Percentiles rank a stretch among this genome's conserved stretches.
phyloP scores from a whole-genome alignment of 75 land plant genomes.

The Picea glauca region DNA sequence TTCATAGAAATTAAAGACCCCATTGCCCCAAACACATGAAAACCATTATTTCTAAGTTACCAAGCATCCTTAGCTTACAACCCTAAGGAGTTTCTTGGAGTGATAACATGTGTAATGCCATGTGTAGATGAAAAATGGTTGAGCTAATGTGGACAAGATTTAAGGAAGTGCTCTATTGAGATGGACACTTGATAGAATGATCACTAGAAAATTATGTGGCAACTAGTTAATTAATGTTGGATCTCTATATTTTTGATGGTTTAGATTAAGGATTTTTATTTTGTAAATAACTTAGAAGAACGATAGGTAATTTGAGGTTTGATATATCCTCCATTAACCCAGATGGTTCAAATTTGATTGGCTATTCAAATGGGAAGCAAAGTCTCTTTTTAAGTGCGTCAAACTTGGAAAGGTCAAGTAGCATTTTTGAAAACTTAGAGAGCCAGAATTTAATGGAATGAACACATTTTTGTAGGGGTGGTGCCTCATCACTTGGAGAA shows the following conservation, averaged over 20 bases:
- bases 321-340: conserved; percentile 47
- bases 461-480: conserved; percentile 32
- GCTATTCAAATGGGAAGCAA: conserved; percentile 50
- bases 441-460: conserved; percentile 31
- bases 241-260: conserved; percentile 3
- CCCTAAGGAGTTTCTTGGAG: too few species aligned
- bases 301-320: too few species aligned
- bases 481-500: conserved; percentile 29
- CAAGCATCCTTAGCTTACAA: too few species aligned
- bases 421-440: conserved; percentile 60
- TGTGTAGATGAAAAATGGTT: too few species aligned
- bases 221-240: neutral
- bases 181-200: neutral
- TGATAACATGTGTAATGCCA: too few species aligned
- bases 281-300: neutral
- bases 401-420: conserved; percentile 55
- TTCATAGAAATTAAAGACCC: too few species aligned
- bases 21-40: too few species aligned
- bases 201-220: too few species aligned
- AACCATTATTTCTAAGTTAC: too few species aligned
- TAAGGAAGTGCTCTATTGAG: too few species aligned
- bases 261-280: neutral
- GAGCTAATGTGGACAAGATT: too few species aligned
- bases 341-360: conserved; percentile 37
- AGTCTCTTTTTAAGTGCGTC: conserved; percentile 32